A percentile compares a stretch with the other conserved stretches of the same genome.
phyloP scores from a whole-genome alignment of 805 yeast species.

The Candida dajiaensis region DNA sequence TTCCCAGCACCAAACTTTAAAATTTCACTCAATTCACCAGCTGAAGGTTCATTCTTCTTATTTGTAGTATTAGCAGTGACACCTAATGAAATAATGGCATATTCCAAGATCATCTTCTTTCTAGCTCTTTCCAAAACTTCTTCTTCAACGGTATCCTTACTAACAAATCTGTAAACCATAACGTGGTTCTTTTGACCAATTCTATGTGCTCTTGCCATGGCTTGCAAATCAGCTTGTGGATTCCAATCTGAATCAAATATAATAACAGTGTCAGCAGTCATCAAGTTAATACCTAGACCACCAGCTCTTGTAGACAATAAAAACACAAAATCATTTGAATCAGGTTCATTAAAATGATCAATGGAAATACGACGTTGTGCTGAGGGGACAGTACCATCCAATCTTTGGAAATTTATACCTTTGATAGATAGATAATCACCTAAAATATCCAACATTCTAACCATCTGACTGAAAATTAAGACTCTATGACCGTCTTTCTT shows the following conservation, averaged over 20 bases:
- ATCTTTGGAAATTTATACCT: constrained; percentile 83
- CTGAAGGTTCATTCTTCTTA: constrained; percentile 65
- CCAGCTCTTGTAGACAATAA: constrained; percentile 95
- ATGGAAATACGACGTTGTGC: constrained; percentile 90
- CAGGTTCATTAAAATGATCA: constrained; percentile 94
- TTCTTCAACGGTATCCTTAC: constrained; percentile 97
- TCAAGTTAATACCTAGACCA: constrained; percentile 94
- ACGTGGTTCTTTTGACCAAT: constrained; percentile 99
- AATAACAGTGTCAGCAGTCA: constrained; percentile 99
- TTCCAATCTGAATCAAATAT: constrained; percentile 99
- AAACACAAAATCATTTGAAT: constrained; percentile 86
- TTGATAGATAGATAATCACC: constrained; percentile 89
- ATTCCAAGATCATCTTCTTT: constrained; percentile 96
- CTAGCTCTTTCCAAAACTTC: constrained; percentile 95
- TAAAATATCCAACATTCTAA: constrained; percentile 86
- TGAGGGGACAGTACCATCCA: constrained; percentile 96
- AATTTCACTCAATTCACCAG: constrained; percentile 85
- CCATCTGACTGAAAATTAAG: constrained; percentile 95
- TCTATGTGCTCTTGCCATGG: constrained; percentile 99
- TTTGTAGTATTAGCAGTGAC: constrained; percentile 61
- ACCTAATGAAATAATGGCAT: constrained; percentile 95
- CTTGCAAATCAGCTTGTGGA: constrained; percentile 98
- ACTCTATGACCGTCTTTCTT: constrained; percentile 95
- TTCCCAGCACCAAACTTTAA: constrained; percentile 97
- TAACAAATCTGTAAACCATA: constrained; percentile 94